A percentile compares a stretch with the other conserved stretches of the same genome.
phyloP scores from a whole-genome alignment of 2,329 filamentous ascomycete species.

The Emydomyces testavorans region DNA sequence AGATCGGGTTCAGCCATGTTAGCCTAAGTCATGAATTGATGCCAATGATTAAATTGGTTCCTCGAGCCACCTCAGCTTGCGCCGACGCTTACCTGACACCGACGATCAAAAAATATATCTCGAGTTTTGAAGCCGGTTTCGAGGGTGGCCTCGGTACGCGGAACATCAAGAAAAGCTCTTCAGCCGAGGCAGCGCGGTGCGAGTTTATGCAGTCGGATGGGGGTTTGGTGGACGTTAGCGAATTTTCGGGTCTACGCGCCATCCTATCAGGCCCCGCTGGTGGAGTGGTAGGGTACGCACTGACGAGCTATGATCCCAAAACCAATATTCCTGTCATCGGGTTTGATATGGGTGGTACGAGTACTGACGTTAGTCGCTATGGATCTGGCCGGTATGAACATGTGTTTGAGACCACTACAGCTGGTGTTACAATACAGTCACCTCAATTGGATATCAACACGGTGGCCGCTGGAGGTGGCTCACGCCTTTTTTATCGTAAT shows the following conservation, averaged over 20 bases:
- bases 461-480: conserved; percentile 76
- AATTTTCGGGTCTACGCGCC: conserved; percentile 71
- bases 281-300: conserved; percentile 80
- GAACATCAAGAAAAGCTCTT: conserved; percentile 56
- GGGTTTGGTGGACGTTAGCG: conserved; percentile 40
- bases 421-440: conserved; percentile 78
- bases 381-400: conserved; percentile 77
- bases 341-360: conserved; percentile 88
- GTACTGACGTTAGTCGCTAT: conserved; percentile 78
- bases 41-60: conserved; percentile 79
- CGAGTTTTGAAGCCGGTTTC: conserved; percentile 69
- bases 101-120: conserved; percentile 64
- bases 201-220: conserved; percentile 94
- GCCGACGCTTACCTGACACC: conserved; percentile 73
- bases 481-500: conserved; percentile 48
- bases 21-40: conserved; percentile 70
- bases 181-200: conserved; percentile 60
- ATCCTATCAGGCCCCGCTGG: conserved; percentile 87
- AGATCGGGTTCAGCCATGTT: conserved; percentile 74
- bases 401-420: conserved; percentile 82
- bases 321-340: conserved; percentile 76
- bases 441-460: conserved; percentile 88
- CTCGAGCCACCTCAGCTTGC: conserved; percentile 63
- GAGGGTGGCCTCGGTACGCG: conserved; percentile 65
- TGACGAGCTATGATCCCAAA: conserved; percentile 71